Evolutionary conservation across 1,284 basidiomycete genomes (phyloP), one percentile per base, ranked within the genome.

Genomic region (Cryptococcus wingfieldii): DNA sequence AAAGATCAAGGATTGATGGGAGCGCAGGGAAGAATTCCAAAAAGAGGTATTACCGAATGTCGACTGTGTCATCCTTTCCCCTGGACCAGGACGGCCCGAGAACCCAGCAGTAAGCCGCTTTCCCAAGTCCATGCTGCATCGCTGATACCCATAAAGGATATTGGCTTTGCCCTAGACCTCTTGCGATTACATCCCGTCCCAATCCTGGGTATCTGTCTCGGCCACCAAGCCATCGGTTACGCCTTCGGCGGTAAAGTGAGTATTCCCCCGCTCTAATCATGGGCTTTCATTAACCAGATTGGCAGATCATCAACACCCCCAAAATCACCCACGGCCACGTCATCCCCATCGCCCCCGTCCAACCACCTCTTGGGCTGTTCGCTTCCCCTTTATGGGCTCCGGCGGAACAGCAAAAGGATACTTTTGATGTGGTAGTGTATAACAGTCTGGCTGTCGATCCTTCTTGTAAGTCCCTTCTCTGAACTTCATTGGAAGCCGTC

Each of bases 191-290:
- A 73, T 48, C 64, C 69, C 0, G 50, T 74, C 0, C 77, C 77
- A 18, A 72, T 78, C 23, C 63, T 78, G 4, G 77, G 77, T 2
- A 86, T 98, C 4, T 98, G 94, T 69, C 81, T 98, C 12, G 95
- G 95, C 0, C 83, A 94, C 53, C 95, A 98, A 73, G 94, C 92
- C 56, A 81, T 98, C 38, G 89, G 84, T 0, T 80, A 88, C 8
- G 86, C 86, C 50, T 85, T 83, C 62, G 92, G 91, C 12, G 92
- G 85, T 0, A 69, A 70, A 56, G 77, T 79, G 10, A 67, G 71
- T 38, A 65, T 69, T 2, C 18, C 12, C 85, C 52, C 23, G n/a
- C 25, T 45, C 14, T 2, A 10, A 42, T 41, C 23, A 42, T 42
- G 12, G n/a, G 41, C n/a, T 23, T 23, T 42, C n/a, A 19, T 23